Evolutionary conservation across 2,329 filamentous ascomycete genomes (phyloP), one percentile per base, ranked within the genome.

Genomic region (Berkeleyomyces basicola): DNA sequence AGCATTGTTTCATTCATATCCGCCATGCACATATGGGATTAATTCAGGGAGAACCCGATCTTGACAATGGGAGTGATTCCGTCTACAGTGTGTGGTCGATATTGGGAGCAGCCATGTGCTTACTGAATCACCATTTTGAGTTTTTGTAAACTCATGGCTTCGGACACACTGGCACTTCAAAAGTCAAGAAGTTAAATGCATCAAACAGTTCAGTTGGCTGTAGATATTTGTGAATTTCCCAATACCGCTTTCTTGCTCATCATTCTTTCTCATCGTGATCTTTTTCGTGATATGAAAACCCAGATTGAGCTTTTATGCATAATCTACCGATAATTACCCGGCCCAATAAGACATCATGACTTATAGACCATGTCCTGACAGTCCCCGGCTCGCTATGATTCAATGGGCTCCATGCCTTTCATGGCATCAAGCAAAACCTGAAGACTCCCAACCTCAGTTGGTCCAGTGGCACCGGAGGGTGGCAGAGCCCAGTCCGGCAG

Each of bases 401-500:
- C 47, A 37, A 62, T 46, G 10, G 65, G 65, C 7, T 76, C 74
- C 57, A 74, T 71, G 42, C 76, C 74, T 67, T 75, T 75, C 59
- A 79, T 78, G 40, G 81, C 82, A 64, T 77, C 76, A 42, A 85
- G 78, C 66, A 85, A 70, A 65, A 79, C 81, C 58, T 83, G 79
- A 74, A 85, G 75, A 1, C 77, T 76, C 3, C 82, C 82, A 39
- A 87, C 83, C 66, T 85, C 80, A 2, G 78, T 86, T 23, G 88
- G 88, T 0, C 90, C 90, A 55, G 81, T 81, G 69, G 80, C 76
- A 0, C 87, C 88, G 11, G 78, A 74, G 0, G 91, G 90, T 5
- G 92, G 90, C 62, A 95, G 72, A 14, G 90, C 92, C 93, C 93
- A 99, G 23, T 77, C 76, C 1, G 93, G 93, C 70, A 96, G 77